Conservation (phyloP, 768 basidiomycete genomes). For the Hysterangium stoloniferum region DNA sequence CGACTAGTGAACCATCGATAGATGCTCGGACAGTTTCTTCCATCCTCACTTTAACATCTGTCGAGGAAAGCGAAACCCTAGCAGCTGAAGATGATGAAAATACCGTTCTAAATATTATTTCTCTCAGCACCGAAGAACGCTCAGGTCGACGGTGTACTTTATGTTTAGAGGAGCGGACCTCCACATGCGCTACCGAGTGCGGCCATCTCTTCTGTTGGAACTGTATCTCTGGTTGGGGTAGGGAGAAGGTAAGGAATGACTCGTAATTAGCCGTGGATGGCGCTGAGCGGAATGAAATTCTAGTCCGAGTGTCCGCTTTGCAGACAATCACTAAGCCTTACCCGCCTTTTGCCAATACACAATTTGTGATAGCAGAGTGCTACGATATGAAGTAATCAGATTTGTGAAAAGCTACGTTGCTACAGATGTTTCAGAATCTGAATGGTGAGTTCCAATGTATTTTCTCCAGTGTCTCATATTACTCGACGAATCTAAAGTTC, state of each 20-base stretch:
- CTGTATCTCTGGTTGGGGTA: constrained; percentile 83
- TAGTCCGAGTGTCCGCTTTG: constrained; percentile 85
- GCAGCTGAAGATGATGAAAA: constrained; percentile 64
- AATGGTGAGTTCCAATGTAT: not conserved
- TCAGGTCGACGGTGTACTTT: constrained; percentile 69
- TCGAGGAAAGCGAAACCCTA: constrained; percentile 45
- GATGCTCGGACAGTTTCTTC: constrained; percentile 39
- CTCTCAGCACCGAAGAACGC: constrained; percentile 44
- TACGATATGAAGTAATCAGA: not conserved
- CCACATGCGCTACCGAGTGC: constrained; percentile 79
- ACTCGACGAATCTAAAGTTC: constrained; percentile 4
- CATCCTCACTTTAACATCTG: constrained; percentile 42
- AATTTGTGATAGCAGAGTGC: constrained; percentile 47
- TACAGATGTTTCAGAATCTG: no score
- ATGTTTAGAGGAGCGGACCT: constrained; percentile 78
- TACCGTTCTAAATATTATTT: constrained; percentile 53
- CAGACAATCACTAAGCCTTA: constrained; percentile 64
- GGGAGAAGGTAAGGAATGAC: constrained; percentile 58
- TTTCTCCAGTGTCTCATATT: not conserved
- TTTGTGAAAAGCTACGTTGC: not conserved
- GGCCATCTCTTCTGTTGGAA: constrained; percentile 89
- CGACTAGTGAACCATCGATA: constrained; percentile 34
- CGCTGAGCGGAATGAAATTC: constrained; percentile 1
- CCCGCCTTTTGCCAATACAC: constrained; percentile 71
- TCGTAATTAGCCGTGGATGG: constrained; percentile 1